Base-by-base conservation (phyloP, 1,284 basidiomycete species). In the Wolfiporia cocos region DNA sequence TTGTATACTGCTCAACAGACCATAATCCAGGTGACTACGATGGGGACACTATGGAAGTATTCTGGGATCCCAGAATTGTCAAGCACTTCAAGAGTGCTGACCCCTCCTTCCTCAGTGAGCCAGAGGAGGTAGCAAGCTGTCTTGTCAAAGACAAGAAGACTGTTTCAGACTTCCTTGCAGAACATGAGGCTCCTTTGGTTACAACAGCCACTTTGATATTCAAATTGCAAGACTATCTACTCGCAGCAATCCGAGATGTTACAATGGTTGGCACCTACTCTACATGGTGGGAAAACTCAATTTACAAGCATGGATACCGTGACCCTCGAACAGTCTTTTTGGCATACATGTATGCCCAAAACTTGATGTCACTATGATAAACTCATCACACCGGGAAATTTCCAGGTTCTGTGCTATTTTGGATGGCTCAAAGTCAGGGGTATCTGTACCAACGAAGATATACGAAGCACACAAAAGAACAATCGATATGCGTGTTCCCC, bases 401-500 rank as follows among this genome's bases (percentile, higher is more conserved):
- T 20, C 2, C 34, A 83, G 79, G 63, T 83, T 82, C 50, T 77
- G 73, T 49, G 71, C 69, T 28, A 64, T 73, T 4, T 66, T 84
- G 2, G 80, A 84, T 50, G 74, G 76, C 1, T 56, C 69, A 4
- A 82, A 82, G 53, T 76, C 73, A 17, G 80, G 80, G 0, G 61
- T 76, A 37, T 65, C 61, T 1, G 67, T 80, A 21, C 51, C 56
- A 5, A 58, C 57, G 0, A 50, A 62, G 0, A 54, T 64, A 4
- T 57, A 65, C 21, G 46, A 44, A n/a, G 41, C 34, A 5, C 59
- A 62, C 35, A 44, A 47, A 28, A 43, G 40, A 14, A 42, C 35
- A 14, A 49, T 49, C 26, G 37, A 37, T 0, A n/a, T 29, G 3
- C 45, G 47, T 2, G 14, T 22, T 5, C 59, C 56, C 0, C 37